These are phyloP conservation scores for Physcomitrellopsis africana DNA, from an alignment of 225 moss, liverwort and hornwort species.

Conservation along the genomic window DNA sequence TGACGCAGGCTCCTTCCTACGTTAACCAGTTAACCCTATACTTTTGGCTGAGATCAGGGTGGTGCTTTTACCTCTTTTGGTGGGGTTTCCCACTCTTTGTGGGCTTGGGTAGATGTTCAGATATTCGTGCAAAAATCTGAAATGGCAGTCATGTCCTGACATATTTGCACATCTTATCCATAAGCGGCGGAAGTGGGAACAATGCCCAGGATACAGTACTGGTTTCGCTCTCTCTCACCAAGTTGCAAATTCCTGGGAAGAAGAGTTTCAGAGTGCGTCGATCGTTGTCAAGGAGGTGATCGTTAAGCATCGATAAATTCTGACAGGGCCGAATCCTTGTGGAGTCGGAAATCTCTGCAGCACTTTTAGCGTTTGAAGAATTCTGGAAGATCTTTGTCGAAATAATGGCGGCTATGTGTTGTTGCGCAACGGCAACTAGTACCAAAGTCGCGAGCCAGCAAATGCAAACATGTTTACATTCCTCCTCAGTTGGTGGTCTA, in stretches of 20 bases:
- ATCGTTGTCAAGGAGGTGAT: neutral
- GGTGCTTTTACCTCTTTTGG: neutral
- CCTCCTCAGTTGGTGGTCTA: neutral
- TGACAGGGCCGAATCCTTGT: neutral
- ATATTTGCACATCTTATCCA: constrained; percentile 32
- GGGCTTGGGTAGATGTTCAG: neutral
- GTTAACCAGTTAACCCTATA: constrained; percentile 5
- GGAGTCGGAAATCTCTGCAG: neutral
- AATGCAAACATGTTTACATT: constrained; percentile 14
- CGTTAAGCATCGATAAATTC: neutral
- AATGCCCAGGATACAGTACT: too few relatives aligned
- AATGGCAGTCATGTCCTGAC: neutral
- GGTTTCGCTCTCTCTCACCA: neutral
- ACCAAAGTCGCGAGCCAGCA: constrained; percentile 24
- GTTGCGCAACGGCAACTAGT: constrained; percentile 3
- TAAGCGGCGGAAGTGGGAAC: neutral
- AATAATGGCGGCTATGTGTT: constrained; percentile 43
- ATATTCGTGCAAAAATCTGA: constrained; percentile 8
- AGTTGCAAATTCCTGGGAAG: too few relatives aligned
- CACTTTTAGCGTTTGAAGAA: neutral
- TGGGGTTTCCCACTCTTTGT: constrained; percentile 13
- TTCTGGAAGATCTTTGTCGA: neutral
- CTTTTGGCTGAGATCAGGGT: neutral
- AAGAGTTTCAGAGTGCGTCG: neutral
- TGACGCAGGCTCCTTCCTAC: neutral